phyloP scores from a whole-genome alignment of 1,139 yeast genomes.

The Protomyces lactucae-debilis region DNA sequence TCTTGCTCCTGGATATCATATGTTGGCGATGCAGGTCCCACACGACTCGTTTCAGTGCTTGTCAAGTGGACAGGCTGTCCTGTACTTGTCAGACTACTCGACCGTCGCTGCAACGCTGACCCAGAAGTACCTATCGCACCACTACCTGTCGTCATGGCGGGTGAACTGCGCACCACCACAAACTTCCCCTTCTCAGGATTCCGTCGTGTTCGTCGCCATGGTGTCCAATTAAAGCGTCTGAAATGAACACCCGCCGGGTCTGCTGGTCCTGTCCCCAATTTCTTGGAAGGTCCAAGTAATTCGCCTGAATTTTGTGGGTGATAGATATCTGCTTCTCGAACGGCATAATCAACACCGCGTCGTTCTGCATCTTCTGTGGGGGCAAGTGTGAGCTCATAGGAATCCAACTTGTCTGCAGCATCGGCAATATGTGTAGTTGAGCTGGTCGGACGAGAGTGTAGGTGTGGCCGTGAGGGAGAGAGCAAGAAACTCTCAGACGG shows the following conservation, averaged over 20 bases:
- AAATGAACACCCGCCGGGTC: conserved; percentile 35
- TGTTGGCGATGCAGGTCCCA: not conserved
- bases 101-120: not conserved
- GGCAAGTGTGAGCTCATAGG: conserved; percentile 14
- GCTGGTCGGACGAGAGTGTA: conserved; percentile 2
- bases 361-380: conserved; percentile 21
- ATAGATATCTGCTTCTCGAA: conserved; percentile 41
- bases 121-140: not conserved
- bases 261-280: conserved; percentile 35
- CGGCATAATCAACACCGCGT: conserved; percentile 39
- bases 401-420: not conserved
- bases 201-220: conserved; percentile 28
- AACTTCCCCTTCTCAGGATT: conserved; percentile 30
- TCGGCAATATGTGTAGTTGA: not conserved
- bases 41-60: not conserved
- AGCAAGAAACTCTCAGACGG: not conserved
- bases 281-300: conserved; percentile 27
- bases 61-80: not conserved
- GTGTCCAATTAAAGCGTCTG: conserved; percentile 24
- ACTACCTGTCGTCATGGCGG: conserved; percentile 9
- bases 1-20: not conserved
- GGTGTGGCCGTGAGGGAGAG: not conserved
- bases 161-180: conserved; percentile 34
- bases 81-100: not conserved
- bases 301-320: conserved; percentile 9